These are phyloP conservation scores for Wakefieldia striispora DNA, from an alignment of 768 basidiomycete genomes.

Conservation along the genomic window DNA sequence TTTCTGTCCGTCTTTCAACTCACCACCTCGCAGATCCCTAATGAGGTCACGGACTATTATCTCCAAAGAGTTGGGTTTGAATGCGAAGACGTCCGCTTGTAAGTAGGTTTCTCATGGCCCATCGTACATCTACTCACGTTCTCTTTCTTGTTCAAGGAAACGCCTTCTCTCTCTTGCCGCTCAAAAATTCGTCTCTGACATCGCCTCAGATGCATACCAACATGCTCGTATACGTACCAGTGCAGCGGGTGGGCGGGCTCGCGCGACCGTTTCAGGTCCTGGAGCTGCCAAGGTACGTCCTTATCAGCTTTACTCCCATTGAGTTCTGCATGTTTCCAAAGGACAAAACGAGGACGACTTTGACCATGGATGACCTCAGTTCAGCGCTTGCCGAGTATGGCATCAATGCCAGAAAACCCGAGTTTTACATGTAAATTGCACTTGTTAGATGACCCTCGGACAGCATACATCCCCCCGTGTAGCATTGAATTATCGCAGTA, in stretches of 20 bases:
- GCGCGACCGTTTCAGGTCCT: conserved; percentile 53
- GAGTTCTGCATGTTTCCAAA: conserved; percentile 26
- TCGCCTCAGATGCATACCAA: conserved; percentile 94
- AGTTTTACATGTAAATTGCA: conserved; percentile 73
- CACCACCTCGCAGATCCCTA: conserved; percentile 69
- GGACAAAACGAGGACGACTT: conserved; percentile 90
- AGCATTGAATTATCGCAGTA: not conserved
- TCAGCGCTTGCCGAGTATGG: conserved; percentile 95
- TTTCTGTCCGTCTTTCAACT: not conserved
- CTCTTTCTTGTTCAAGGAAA: conserved; percentile 55
- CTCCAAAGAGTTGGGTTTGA: conserved; percentile 95
- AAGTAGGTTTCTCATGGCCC: conserved; percentile 27
- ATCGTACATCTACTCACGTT: not conserved
- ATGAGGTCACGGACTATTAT: conserved; percentile 97
- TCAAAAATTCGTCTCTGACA: conserved; percentile 97
- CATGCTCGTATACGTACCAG: conserved; percentile 96
- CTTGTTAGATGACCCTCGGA: not conserved
- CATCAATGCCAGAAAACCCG: conserved; percentile 90
- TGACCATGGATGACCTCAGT: conserved; percentile 97
- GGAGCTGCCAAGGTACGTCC: conserved; percentile 60
- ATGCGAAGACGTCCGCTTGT: conserved; percentile 92
- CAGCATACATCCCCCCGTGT: not conserved
- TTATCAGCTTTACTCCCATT: not conserved
- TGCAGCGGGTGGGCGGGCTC: conserved; percentile 69
- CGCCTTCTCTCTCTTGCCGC: conserved; percentile 92